Base-by-base conservation (phyloP, 2,329 filamentous ascomycete species). In the Pseudophaeomoniella oleicola region DNA sequence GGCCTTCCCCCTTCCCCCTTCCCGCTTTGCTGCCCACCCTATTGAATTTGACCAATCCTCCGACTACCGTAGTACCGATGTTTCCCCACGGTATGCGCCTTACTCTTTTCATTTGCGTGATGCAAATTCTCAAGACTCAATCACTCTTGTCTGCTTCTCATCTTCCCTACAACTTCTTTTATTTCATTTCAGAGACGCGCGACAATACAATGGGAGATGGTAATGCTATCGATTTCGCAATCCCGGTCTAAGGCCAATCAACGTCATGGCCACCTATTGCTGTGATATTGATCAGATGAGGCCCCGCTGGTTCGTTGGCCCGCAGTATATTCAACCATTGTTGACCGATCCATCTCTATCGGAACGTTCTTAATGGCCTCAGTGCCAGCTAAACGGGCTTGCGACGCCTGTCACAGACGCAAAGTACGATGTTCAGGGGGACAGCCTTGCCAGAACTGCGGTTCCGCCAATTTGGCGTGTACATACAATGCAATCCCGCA, bases 401-500 rank as follows among this genome's bases (percentile, higher is more conserved):
- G 49, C 32, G 50, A 51, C 37, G 49, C 49, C 13, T 51, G 49
- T 33, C 49, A 52, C 37, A 36, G 48, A 33, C 42, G 48, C 11
- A 52, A 52, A 37, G 44, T 49, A 9, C 39, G 39, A 14, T 50
- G 47, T 30, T 41, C 44, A 2, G 44, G 47, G 22, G 44, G 39
- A 3, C 39, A 76, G 48, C 78, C 79, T 14, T 85, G 79, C 56
- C 69, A 72, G 41, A 81, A 82, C 57, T 84, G 79, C 57, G 66
- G 67, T 10, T 71, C 76, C 5, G 75, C 78, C 4, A 69, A 75
- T 49, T 64, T 83, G 13, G 64, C 69, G 10, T 84, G 79, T 63
- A 82, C 78, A 18, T 84, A 82, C 66, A 77, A 81, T 59, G 75
- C 77, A 19, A 74, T 82, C 22, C 78, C 78, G 2, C 78, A 81